phyloP scores from a whole-genome alignment of 1,284 basidiomycete species.

The Apiotrichum sp. region DNA sequence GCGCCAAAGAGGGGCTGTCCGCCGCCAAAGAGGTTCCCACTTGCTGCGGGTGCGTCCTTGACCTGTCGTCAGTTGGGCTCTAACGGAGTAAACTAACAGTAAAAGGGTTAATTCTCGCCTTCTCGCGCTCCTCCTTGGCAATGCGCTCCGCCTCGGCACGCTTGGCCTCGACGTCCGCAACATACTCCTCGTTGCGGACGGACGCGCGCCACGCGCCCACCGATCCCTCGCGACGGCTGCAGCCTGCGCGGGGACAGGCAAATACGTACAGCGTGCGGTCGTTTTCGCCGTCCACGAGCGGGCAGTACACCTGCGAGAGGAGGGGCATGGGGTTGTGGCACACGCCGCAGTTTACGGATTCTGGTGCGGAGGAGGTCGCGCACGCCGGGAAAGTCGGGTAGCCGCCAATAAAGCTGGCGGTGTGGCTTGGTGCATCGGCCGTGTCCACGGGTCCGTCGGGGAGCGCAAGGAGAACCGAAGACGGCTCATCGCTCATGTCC shows the following conservation, averaged over 20 bases:
- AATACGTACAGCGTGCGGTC: conserved; percentile 47
- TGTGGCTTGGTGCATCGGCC: conserved; percentile 27
- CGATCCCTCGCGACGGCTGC: conserved; percentile 42
- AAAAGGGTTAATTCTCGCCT: conserved; percentile 45
- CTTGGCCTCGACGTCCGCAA: conserved; percentile 39
- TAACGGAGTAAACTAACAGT: conserved; percentile 9
- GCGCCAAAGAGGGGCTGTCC: conserved; percentile 30
- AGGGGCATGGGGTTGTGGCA: conserved; percentile 42
- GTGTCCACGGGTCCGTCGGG: conserved; percentile 37
- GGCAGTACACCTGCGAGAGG: conserved; percentile 46
- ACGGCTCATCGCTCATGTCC: not conserved
- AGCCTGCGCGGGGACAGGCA: conserved; percentile 37
- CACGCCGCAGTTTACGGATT: conserved; percentile 31
- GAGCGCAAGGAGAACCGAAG: conserved; percentile 39
- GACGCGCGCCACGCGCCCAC: conserved; percentile 45
- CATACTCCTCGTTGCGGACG: conserved; percentile 44
- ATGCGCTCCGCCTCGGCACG: conserved; percentile 32
- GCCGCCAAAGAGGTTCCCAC: conserved; percentile 26
- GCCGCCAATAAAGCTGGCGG: conserved; percentile 42
- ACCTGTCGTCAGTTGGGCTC: conserved; percentile 3
- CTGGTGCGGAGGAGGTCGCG: conserved; percentile 15
- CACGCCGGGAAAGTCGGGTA: conserved; percentile 42
- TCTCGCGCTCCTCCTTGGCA: conserved; percentile 29
- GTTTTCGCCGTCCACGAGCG: conserved; percentile 46
- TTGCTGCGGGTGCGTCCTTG: not conserved